Evolutionary conservation across 768 basidiomycete species (phyloP).

Genomic region (Sistotremastrum suecicum): DNA sequence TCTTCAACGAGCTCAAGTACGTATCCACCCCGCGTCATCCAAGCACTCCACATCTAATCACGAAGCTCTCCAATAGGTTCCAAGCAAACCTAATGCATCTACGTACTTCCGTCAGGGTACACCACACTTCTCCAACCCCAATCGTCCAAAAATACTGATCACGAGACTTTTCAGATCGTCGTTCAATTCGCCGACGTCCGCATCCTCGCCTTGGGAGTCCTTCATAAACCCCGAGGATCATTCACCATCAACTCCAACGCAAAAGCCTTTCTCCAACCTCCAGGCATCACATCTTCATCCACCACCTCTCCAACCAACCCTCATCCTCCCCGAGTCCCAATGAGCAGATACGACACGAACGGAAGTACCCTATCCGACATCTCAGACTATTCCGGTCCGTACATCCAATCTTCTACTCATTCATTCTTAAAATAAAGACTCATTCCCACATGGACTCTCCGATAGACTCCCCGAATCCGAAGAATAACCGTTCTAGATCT

Average conservation of each 20-base stretch:
- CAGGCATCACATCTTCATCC: constrained; percentile 30
- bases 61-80: constrained; percentile 23
- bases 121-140: constrained; percentile 8
- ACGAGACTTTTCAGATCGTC: constrained; percentile 33
- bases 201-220: constrained; percentile 55
- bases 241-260: constrained; percentile 55
- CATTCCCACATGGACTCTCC: background rate
- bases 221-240: constrained; percentile 40
- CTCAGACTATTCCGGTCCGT: background rate
- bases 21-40: constrained; percentile 7
- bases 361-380: background rate
- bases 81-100: constrained; percentile 58
- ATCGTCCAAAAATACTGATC: constrained; percentile 1
- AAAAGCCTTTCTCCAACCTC: constrained; percentile 52
- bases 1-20: constrained; percentile 73
- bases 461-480: background rate
- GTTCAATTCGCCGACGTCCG: constrained; percentile 59
- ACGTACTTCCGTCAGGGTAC: constrained; percentile 50
- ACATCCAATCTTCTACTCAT: background rate
- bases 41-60: no score
- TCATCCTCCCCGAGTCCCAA: background rate
- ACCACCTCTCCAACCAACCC: constrained; percentile 6
- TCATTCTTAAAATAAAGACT: background rate
- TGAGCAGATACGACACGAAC: background rate
- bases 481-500: background rate